Evolutionary conservation across 345 rosid species (phyloP).

Genomic region (Sisymbrium irio): DNA sequence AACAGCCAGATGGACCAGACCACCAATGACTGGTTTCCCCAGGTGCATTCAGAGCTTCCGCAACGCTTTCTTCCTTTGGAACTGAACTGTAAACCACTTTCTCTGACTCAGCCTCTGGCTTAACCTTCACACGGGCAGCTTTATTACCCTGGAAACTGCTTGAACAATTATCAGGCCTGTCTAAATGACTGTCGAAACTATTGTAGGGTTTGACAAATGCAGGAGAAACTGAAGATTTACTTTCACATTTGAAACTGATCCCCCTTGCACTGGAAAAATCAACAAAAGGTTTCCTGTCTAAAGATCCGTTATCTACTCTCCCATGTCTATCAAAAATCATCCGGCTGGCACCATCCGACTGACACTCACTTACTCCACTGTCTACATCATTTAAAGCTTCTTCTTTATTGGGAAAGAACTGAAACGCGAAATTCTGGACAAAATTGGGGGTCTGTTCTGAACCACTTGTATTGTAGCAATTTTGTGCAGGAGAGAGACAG

Average conservation of each 20-base stretch:
- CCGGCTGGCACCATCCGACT: constrained; percentile 40
- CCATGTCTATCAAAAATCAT: constrained; percentile 36
- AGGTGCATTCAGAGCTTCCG: constrained; percentile 31
- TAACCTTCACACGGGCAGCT: constrained; percentile 26
- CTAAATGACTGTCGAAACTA: constrained; percentile 32
- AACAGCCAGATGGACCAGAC: constrained; percentile 29
- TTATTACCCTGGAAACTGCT: constrained; percentile 12
- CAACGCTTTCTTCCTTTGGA: constrained; percentile 29
- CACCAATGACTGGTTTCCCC: constrained; percentile 36
- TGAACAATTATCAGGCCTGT: constrained; percentile 35
- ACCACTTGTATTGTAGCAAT: constrained; percentile 35
- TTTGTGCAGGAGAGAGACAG: constrained; percentile 31
- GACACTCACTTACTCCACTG: constrained; percentile 44
- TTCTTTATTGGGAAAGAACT: constrained; percentile 35
- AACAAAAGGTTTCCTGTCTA: constrained; percentile 34
- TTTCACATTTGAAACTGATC: constrained; percentile 37
- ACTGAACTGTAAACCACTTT: constrained; percentile 32
- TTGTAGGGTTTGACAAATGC: constrained; percentile 28
- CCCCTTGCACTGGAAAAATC: constrained; percentile 39
- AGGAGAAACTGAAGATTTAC: constrained; percentile 30
- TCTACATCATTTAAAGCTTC: constrained; percentile 36
- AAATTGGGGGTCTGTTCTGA: constrained; percentile 15
- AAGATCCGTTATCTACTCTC: constrained; percentile 31
- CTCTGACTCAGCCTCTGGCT: constrained; percentile 33
- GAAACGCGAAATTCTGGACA: constrained; percentile 21